phyloP scores from a whole-genome alignment of 1,284 basidiomycete genomes.

The Ceratobasidium sp. region DNA sequence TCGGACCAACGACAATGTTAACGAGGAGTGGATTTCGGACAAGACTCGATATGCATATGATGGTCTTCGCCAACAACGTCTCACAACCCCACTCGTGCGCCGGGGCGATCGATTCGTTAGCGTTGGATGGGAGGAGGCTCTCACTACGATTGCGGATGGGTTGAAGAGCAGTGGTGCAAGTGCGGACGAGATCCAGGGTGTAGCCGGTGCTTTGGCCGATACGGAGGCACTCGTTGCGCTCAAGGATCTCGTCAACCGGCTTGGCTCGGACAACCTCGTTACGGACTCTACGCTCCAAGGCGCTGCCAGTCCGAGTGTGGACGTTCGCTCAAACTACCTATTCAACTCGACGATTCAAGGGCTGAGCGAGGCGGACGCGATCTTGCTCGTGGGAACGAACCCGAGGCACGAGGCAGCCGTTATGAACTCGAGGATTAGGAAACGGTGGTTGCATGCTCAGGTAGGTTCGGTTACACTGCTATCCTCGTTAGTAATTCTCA shows the following conservation, averaged over 20 bases:
- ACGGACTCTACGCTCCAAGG: constrained; percentile 67
- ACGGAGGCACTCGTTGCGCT: constrained; percentile 93
- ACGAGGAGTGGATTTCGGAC: constrained; percentile 99
- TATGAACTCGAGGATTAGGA: constrained; percentile 95
- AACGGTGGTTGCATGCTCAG: constrained; percentile 88
- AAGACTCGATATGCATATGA: constrained; percentile 98
- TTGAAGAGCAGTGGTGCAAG: constrained; percentile 83
- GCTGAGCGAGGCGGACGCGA: constrained; percentile 90
- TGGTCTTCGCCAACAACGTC: constrained; percentile 93
- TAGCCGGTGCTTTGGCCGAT: constrained; percentile 93
- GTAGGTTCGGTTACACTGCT: neutral
- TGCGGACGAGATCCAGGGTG: constrained; percentile 95
- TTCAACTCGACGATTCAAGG: constrained; percentile 97
- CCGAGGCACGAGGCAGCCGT: constrained; percentile 98
- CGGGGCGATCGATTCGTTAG: constrained; percentile 92
- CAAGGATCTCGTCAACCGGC: constrained; percentile 92
- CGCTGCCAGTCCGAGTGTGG: constrained; percentile 64
- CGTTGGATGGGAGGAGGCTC: constrained; percentile 92
- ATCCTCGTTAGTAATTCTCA: neutral
- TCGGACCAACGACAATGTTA: constrained; percentile 96
- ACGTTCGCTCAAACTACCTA: constrained; percentile 95
- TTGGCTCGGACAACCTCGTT: constrained; percentile 95
- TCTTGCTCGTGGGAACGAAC: constrained; percentile 96
- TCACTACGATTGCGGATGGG: constrained; percentile 83
- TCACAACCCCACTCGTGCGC: constrained; percentile 93